Percentiles rank a stretch among this genome's conserved stretches.
Conservation (phyloP, 2,329 filamentous ascomycete species). For the Penicillium palitans region DNA sequence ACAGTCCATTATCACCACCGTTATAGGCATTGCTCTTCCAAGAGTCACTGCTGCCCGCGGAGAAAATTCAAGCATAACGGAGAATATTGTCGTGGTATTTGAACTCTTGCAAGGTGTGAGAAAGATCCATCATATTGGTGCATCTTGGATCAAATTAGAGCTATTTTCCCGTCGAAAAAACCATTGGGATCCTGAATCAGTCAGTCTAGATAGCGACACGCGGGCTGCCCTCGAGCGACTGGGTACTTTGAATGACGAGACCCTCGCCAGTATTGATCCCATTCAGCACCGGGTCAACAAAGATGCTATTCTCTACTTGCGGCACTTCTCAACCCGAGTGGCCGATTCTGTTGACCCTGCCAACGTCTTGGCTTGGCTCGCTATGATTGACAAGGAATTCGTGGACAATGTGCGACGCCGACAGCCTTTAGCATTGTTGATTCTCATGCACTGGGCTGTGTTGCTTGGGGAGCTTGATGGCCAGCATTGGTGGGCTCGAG, state of each 20-base stretch:
- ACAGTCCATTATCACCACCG: constrained; percentile 40
- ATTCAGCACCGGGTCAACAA: constrained; percentile 34
- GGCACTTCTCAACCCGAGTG: constrained; percentile 32
- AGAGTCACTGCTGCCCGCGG: constrained; percentile 32
- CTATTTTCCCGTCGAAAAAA: constrained; percentile 49
- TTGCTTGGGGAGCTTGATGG: constrained; percentile 35
- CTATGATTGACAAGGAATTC: constrained; percentile 35
- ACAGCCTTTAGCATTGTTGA: constrained; percentile 33
- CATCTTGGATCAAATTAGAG: constrained; percentile 51
- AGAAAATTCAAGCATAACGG: constrained; percentile 34
- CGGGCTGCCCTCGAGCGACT: constrained; percentile 32
- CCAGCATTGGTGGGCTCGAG: constrained; percentile 38
- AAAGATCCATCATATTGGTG: constrained; percentile 36
- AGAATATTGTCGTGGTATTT: constrained; percentile 39
- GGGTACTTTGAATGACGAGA: constrained; percentile 31
- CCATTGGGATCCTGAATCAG: constrained; percentile 46
- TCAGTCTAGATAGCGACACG: constrained; percentile 28
- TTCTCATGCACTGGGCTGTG: constrained; percentile 41
- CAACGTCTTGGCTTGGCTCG: constrained; percentile 38
- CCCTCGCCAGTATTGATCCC: constrained; percentile 25
- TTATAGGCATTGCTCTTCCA: constrained; percentile 39
- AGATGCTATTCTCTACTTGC: constrained; percentile 31
- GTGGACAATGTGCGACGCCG: constrained; percentile 32
- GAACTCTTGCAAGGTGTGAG: constrained; percentile 39
- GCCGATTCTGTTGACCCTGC: constrained; percentile 27